A percentile compares a stretch with the other conserved stretches of the same genome.
Evolutionary conservation across 192 early-diverging fungal genomes (phyloP).

Genomic region (Umbelopsis sp.): DNA sequence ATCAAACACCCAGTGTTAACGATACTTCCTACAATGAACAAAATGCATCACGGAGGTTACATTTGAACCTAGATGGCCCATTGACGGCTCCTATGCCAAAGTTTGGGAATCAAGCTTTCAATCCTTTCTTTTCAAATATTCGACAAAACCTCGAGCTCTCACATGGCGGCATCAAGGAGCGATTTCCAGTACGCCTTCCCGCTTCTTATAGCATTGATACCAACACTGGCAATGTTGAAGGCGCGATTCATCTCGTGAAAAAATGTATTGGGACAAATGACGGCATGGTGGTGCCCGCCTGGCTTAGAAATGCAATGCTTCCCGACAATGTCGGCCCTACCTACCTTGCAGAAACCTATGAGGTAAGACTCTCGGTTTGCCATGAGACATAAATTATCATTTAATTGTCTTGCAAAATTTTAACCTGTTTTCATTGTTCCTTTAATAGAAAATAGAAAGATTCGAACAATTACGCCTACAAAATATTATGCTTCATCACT

Average conservation of each 20-base stretch:
- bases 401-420: background rate
- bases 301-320: conserved; percentile 22
- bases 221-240: conserved; percentile 9
- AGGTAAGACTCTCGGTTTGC: conserved; percentile 15
- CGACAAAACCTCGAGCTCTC: conserved; percentile 61
- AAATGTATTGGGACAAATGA: conserved; percentile 2
- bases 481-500: conserved; percentile 66
- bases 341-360: conserved; percentile 31
- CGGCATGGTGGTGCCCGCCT: conserved; percentile 10
- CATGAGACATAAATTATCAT: background rate
- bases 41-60: background rate
- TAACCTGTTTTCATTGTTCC: conserved; percentile 33
- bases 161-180: conserved; percentile 53
- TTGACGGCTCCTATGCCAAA: conserved; percentile 56
- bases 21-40: conserved; percentile 5
- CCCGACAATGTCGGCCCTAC: conserved; percentile 22
- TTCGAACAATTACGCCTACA: conserved; percentile 71
- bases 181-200: conserved; percentile 57
- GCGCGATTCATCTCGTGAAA: background rate
- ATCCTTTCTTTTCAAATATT: conserved; percentile 64
- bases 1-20: background rate
- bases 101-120: conserved; percentile 58
- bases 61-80: conserved; percentile 30
- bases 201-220: conserved; percentile 34
- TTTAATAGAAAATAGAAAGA: conserved; percentile 57